Base-by-base conservation (phyloP, 768 basidiomycete species). In the Dendrothele bispora region DNA sequence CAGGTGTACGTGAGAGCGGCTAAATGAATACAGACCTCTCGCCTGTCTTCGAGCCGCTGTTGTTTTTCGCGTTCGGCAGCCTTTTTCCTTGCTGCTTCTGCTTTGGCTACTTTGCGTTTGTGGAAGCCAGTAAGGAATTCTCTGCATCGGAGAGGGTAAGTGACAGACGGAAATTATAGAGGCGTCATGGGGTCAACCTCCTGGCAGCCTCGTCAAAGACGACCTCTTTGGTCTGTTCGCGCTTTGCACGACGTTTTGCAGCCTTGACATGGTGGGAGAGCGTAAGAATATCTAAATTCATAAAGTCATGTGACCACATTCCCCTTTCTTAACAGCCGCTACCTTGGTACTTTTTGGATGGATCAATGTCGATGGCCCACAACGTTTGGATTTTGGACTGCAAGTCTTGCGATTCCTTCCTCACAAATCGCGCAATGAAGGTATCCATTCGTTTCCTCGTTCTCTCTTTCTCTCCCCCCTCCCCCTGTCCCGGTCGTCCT, bases 61-160 rank as follows among this genome's bases (percentile, higher is more conserved):
- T 83, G 78, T 61, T 89, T 91, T 59, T 91, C 87, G 54, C 85
- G 72, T 58, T 91, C 83, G 52, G 78, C 68, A 11, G 91, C 90
- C 63, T 80, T 86, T 55, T 82, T 77, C 57, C 80, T 82, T 36
- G 84, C 79, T 40, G 80, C 85, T 56, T 95, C 90, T 53, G 83
- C 78, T 63, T 88, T 91, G 50, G 83, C 86, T 42, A 92, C 68
- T 67, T 95, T 97, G 57, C 94, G 83, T 68, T 95, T 95, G 64
- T 88, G 87, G 64, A 97, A 97, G 22, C 94, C 94, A 15, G 92
- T 95, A 61, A 97, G 70, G 67, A 88, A 97, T 50, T 95, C 87
- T 61, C 93, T 95, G 57, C 32, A 37, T 42, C 52, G 29, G 26
- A 32, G 38, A 39, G 46, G 51, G 48, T 58, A 43, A 54, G 57